Conservation (phyloP, 768 basidiomycete species). For the Russula foetens region DNA sequence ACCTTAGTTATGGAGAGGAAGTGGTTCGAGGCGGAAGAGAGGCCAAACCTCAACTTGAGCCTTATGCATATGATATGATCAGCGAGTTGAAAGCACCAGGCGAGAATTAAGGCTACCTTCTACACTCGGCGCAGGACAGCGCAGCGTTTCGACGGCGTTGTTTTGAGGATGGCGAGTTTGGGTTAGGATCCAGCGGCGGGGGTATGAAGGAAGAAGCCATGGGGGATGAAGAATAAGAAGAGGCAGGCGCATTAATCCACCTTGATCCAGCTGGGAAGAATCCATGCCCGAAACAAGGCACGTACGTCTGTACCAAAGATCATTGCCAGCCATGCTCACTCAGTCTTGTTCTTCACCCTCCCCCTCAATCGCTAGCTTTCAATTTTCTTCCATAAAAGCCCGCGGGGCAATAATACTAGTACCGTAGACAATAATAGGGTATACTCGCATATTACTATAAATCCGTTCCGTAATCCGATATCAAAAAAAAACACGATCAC, state of each 20-base stretch:
- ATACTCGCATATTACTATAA: not conserved
- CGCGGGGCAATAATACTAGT: not conserved
- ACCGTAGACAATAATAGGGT: not conserved
- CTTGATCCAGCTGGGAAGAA: slow-evolving; percentile 15
- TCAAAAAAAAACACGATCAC: not conserved
- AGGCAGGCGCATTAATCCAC: slow-evolving; percentile 14
- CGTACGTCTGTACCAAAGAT: not conserved
- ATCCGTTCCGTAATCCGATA: not conserved
- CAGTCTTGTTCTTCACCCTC: too few relatives aligned
- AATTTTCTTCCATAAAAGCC: too few relatives aligned
- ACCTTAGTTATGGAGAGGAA: not conserved
- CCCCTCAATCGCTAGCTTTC: too few relatives aligned
- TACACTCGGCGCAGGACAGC: slow-evolving; percentile 61
- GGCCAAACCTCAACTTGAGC: slow-evolving; percentile 56
- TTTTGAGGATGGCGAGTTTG: slow-evolving; percentile 19
- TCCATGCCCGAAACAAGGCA: slow-evolving; percentile 15
- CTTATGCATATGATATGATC: slow-evolving; percentile 29
- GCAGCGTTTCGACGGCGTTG: slow-evolving; percentile 35
- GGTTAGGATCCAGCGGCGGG: slow-evolving; percentile 2
- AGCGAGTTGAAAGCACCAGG: slow-evolving; percentile 4
- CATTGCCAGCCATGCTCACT: too few relatives aligned
- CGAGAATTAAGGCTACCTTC: slow-evolving; percentile 37
- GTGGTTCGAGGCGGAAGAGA: slow-evolving; percentile 19
- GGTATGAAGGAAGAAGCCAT: slow-evolving; percentile 20
- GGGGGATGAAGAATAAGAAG: slow-evolving; percentile 14